A percentile compares a stretch with the other conserved stretches of the same genome.
phyloP scores from a whole-genome alignment of 139 green algal genomes.

The Chlorella sp. region DNA sequence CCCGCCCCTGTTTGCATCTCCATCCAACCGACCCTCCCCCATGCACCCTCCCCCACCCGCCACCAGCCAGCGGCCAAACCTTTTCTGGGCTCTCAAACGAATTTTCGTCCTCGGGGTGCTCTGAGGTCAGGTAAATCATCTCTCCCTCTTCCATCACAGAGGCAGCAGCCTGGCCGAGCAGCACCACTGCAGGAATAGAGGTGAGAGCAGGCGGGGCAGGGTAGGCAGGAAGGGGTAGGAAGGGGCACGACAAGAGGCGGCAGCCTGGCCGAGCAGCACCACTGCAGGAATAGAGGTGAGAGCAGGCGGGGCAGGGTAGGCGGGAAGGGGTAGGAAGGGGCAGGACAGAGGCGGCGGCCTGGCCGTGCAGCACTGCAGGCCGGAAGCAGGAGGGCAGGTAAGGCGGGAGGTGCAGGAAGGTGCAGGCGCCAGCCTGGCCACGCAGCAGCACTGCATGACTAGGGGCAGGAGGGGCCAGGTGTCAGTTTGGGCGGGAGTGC shows the following conservation, averaged over 20 bases:
- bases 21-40: neutral
- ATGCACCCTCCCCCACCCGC: neutral
- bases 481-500: too few relatives aligned
- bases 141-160: conserved; percentile 10
- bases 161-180: neutral
- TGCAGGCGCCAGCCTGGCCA: neutral
- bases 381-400: too few relatives aligned
- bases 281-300: neutral
- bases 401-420: neutral
- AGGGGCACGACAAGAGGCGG: neutral
- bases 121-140: neutral
- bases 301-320: neutral
- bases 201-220: too few relatives aligned
- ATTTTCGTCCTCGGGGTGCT: conserved; percentile 39
- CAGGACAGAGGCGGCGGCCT: neutral
- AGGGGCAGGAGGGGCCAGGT: too few relatives aligned
- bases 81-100: conserved; percentile 30
- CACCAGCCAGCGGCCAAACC: neutral
- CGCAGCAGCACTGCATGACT: too few relatives aligned
- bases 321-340: neutral
- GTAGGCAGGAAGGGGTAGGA: too few relatives aligned
- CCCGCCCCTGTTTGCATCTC: neutral
- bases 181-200: neutral
- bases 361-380: neutral
- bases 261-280: neutral